Evolutionary conservation across 805 yeast species (phyloP).

Genomic region (Schizosaccharomyces cryophilus): DNA sequence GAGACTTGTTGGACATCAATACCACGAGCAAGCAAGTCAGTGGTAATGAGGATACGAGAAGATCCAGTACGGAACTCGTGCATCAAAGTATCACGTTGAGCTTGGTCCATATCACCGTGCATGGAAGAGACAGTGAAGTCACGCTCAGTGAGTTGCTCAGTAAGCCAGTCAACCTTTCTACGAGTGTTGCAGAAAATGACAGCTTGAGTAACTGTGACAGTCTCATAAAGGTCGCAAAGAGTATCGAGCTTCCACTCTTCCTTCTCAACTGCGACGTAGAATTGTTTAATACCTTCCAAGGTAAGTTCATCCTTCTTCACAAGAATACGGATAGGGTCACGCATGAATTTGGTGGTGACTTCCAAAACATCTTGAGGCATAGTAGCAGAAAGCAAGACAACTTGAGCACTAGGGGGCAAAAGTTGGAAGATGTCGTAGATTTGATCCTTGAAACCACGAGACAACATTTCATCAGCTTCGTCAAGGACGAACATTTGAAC

Average conservation of each 20-base stretch:
- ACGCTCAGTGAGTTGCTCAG: slow-evolving; percentile 44
- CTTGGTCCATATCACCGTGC: slow-evolving; percentile 91
- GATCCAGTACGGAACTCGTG: slow-evolving; percentile 85
- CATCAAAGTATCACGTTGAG: slow-evolving; percentile 85
- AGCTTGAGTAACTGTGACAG: slow-evolving; percentile 87
- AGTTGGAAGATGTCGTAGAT: slow-evolving; percentile 78
- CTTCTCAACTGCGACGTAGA: slow-evolving; percentile 66
- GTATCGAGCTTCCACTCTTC: slow-evolving; percentile 92
- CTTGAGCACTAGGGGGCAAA: slow-evolving; percentile 76
- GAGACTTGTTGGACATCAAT: slow-evolving; percentile 95
- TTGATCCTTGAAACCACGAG: slow-evolving; percentile 84
- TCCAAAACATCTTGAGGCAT: slow-evolving; percentile 79
- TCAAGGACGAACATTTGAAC: slow-evolving; percentile 87
- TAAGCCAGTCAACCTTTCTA: slow-evolving; percentile 74
- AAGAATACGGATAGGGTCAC: slow-evolving; percentile 75
- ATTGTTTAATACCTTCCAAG: slow-evolving; percentile 87
- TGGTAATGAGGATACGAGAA: slow-evolving; percentile 74
- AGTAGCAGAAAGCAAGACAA: slow-evolving; percentile 84
- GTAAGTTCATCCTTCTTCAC: slow-evolving; percentile 92
- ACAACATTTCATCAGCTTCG: slow-evolving; percentile 94
- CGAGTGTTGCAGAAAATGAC: slow-evolving; percentile 94
- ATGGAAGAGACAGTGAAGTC: slow-evolving; percentile 83
- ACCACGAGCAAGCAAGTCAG: slow-evolving; percentile 94
- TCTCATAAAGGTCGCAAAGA: slow-evolving; percentile 80
- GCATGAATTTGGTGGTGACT: slow-evolving; percentile 81